Evolutionary conservation across 345 rosid species (phyloP).

Genomic region (Salix brachista): DNA sequence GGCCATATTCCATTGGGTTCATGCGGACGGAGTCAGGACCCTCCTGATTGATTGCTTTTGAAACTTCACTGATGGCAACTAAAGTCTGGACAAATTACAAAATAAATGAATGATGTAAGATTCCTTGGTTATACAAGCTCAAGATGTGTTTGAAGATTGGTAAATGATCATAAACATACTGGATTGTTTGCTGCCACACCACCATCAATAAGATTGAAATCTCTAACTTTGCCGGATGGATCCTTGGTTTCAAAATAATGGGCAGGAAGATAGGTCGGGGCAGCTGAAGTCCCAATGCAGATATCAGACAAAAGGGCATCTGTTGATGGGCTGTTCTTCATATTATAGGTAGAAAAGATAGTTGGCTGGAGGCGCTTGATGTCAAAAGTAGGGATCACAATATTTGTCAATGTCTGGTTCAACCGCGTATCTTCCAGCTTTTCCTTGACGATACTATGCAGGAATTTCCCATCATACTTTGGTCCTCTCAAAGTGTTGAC

Average conservation of each 20-base stretch:
- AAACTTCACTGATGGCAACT: constrained; percentile 18
- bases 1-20: constrained; percentile 40
- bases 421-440: too few relatives aligned
- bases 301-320: constrained; percentile 42
- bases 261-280: constrained; percentile 65
- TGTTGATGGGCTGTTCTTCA: too few relatives aligned
- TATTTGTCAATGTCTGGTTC: constrained; percentile 38
- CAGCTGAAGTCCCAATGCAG: constrained; percentile 58
- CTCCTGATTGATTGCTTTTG: constrained; percentile 35
- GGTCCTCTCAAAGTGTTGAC: constrained; percentile 49
- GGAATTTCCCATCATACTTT: too few relatives aligned
- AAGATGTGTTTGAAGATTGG: too few relatives aligned
- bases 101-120: too few relatives aligned
- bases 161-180: too few relatives aligned
- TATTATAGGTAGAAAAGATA: constrained; percentile 4
- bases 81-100: too few relatives aligned
- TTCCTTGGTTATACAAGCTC: too few relatives aligned
- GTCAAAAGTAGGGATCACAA: constrained; percentile 76
- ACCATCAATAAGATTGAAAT: too few relatives aligned
- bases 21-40: constrained; percentile 37
- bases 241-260: constrained; percentile 36
- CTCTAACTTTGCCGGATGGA: constrained; percentile 17
- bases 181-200: too few relatives aligned
- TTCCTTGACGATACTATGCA: too few relatives aligned
- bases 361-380: constrained; percentile 62